Conservation (phyloP, 805 yeast genomes). For the Kazachstania africana region DNA sequence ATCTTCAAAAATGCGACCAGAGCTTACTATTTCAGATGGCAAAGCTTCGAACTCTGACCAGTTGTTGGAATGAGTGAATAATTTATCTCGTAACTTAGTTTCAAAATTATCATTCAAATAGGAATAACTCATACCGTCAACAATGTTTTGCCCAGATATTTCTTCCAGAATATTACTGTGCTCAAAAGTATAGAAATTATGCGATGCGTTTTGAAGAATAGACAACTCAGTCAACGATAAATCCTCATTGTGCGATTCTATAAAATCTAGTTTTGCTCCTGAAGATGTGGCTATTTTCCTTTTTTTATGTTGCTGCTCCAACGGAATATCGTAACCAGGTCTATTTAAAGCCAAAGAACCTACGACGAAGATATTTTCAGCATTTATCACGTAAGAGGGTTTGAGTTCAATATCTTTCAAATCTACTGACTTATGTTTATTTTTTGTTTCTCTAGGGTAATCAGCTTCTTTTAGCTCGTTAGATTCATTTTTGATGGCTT, state of each 20-base stretch:
- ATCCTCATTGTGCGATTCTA: not conserved
- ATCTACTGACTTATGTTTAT: slow-evolving; percentile 6
- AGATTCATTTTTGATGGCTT: not conserved
- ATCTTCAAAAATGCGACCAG: slow-evolving; percentile 14
- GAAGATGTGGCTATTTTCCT: no score
- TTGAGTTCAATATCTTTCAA: slow-evolving; percentile 17
- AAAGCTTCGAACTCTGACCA: slow-evolving; percentile 1
- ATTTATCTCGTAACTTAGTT: no score
- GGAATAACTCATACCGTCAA: slow-evolving; percentile 1
- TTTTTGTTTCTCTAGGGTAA: slow-evolving; percentile 1
- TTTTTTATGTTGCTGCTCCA: no score
- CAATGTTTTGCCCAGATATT: slow-evolving; percentile 1
- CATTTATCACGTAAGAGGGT: slow-evolving; percentile 1
- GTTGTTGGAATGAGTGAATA: not conserved
- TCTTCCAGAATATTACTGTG: slow-evolving; percentile 2
- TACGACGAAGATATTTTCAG: slow-evolving; percentile 8
- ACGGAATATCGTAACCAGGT: no score
- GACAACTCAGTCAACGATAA: slow-evolving; percentile 1
- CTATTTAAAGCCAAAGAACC: slow-evolving; percentile 12
- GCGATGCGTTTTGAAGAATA: slow-evolving; percentile 1
- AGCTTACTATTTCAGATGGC: slow-evolving; percentile 9
- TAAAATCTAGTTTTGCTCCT: not conserved
- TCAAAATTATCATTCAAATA: no score
- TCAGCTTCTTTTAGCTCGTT: not conserved
- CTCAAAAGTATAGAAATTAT: slow-evolving; percentile 2